Evolutionary conservation across 345 rosid species (phyloP).

Genomic region (Dipteronia sinensis): DNA sequence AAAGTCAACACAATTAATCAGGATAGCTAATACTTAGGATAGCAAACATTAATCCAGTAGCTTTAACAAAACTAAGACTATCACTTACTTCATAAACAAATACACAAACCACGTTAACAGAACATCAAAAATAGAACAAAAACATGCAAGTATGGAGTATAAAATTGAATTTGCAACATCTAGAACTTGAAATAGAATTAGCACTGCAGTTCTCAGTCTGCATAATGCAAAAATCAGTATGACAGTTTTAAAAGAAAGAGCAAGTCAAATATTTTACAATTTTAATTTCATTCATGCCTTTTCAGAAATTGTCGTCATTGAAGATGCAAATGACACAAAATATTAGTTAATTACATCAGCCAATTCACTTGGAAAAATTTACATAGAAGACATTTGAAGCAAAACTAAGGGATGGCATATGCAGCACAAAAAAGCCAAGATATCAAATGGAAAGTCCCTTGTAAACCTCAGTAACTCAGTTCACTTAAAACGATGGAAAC

Average conservation of each 20-base stretch:
- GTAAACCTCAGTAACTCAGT: too few relatives aligned
- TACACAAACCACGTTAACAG: not conserved
- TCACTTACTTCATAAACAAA: too few relatives aligned
- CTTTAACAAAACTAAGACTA: too few relatives aligned
- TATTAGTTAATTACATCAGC: not conserved
- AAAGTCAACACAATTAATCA: not conserved
- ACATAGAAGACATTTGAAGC: too few relatives aligned
- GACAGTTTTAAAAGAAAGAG: not conserved
- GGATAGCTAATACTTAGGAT: not conserved
- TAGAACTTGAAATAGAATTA: not conserved
- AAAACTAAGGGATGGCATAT: too few relatives aligned
- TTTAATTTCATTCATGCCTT: not conserved
- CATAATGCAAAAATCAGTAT: not conserved
- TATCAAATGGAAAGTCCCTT: too few relatives aligned
- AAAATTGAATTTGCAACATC: not conserved
- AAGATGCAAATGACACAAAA: not conserved
- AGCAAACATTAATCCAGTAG: too few relatives aligned
- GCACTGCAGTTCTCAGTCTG: not conserved
- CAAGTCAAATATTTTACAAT: not conserved
- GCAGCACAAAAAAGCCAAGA: too few relatives aligned
- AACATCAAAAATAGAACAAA: not conserved
- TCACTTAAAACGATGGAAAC: too few relatives aligned
- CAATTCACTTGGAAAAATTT: not conserved
- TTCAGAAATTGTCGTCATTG: not conserved
- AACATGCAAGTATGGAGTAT: not conserved